phyloP scores from a whole-genome alignment of 495 filamentous ascomycete species.

The Barbatosphaeria neglecta region DNA sequence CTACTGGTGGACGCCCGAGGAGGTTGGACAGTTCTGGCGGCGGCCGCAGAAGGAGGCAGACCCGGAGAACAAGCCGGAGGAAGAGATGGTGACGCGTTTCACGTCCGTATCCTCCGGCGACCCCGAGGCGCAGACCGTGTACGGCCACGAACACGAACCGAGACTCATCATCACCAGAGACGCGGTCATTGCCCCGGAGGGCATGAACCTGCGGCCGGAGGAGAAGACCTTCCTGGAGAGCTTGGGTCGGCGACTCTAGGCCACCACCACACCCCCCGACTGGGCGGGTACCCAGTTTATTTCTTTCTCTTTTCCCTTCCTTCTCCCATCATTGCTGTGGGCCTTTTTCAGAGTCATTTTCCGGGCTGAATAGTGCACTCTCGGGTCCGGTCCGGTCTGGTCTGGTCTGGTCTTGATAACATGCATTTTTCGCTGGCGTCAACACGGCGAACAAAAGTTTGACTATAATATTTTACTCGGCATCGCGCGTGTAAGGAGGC shows the following conservation, averaged over 20 bases:
- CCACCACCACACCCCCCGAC: no score
- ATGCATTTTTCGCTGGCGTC: no score
- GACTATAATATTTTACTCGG: no score
- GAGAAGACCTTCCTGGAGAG: slow-evolving; percentile 29
- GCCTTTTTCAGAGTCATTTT: no score
- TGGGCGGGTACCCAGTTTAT: no score
- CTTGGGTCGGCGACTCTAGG: slow-evolving; percentile 22
- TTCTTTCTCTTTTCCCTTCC: no score
- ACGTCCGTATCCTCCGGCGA: neutral
- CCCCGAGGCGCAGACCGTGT: neutral
- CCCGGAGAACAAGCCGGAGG: neutral
- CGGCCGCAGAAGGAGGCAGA: neutral
- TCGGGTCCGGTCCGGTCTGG: no score
- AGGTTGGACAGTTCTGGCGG: slow-evolving; percentile 24
- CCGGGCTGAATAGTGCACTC: no score
- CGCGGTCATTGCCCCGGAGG: slow-evolving; percentile 20
- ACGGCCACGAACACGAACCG: slow-evolving; percentile 7
- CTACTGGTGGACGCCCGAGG: slow-evolving; percentile 61
- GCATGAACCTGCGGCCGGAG: slow-evolving; percentile 24
- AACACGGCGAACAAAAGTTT: no score
- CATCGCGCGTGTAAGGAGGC: no score
- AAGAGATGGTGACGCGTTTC: slow-evolving; percentile 3
- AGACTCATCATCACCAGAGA: slow-evolving; percentile 18
- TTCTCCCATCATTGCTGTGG: no score
- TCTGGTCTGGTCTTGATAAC: no score